Evolutionary conservation across 257 asterid genomes (phyloP), one percentile per base, ranked within the genome.

Genomic region (Anisodus tanguticus): DNA sequence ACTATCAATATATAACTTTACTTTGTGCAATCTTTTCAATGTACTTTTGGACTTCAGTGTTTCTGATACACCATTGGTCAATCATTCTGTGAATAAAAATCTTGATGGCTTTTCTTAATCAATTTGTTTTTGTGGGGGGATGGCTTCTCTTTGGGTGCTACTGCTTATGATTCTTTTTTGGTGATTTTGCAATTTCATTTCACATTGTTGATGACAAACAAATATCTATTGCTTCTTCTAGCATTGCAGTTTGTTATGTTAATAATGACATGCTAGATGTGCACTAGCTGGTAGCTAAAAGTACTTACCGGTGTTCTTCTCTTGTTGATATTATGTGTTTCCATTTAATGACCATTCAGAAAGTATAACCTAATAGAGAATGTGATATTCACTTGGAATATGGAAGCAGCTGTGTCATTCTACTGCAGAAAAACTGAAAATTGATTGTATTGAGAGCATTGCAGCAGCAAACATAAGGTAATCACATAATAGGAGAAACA

Each of bases 141-240:
- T 6, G n/a, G 17, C 41, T 64, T 64, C 71, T n/a, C 58, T 47
- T 47, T 22, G 8, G 62, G 81, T 76, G n/a, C 39, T 76, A 76
- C 63, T 76, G 4, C 43, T 76, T 2, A 13, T 76, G 63, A 26
- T 49, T 76, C 15, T 22, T 26, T 67, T 15, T 35, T 26, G 71
- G 9, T 35, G 76, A 37, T 67, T 37, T 67, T 67, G 76, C 76
- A 6, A 35, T 67, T 37, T 67, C 5, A 6, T 67, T 47, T 47
- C 80, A 47, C 39, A 72, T 47, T 45, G 59, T 53, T 47, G n/a
- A 72, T 45, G 79, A 70, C 54, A 70, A 70, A 43, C 35, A 26
- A 3, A 35, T 35, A 67, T 67, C 5, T 67, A 6, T 5, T 37
- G 77, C 22, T 68, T 15, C 49, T 68, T 68, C 22, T 68, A 68